phyloP scores from a whole-genome alignment of 805 yeast genomes.

The Blastobotrys robertii region DNA sequence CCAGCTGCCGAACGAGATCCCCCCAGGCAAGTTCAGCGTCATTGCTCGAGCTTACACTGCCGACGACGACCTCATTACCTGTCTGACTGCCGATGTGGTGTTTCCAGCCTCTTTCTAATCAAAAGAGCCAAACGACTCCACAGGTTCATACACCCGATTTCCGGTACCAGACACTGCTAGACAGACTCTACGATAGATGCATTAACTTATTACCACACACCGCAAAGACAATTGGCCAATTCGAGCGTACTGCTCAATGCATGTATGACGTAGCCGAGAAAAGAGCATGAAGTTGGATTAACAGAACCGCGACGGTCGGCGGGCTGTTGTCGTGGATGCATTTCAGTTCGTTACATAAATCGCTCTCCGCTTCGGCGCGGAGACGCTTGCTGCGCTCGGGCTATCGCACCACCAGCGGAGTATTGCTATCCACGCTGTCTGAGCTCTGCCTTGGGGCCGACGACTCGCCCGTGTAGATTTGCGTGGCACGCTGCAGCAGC shows the following conservation, averaged over 20 bases:
- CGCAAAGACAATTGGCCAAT: too few species aligned
- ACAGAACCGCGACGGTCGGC: too few species aligned
- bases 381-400: too few species aligned
- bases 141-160: too few species aligned
- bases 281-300: too few species aligned
- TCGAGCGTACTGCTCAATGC: too few species aligned
- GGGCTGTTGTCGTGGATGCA: background rate
- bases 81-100: conserved; percentile 45
- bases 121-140: background rate
- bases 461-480: conserved; percentile 2
- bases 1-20: conserved; percentile 83
- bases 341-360: background rate
- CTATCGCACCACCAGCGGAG: conserved; percentile 9
- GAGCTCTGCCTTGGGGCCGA: background rate
- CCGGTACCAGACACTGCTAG: too few species aligned
- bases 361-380: too few species aligned
- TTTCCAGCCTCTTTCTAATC: conserved; percentile 26
- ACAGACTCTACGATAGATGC: too few species aligned
- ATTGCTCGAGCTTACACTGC: conserved; percentile 82
- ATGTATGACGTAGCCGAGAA: too few species aligned
- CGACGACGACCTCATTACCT: conserved; percentile 73
- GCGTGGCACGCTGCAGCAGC: conserved; percentile 8
- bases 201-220: too few species aligned
- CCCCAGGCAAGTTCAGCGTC: conserved; percentile 87
- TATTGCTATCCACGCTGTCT: conserved; percentile 6